Percentiles rank a stretch among this genome's conserved stretches.
phyloP scores from a whole-genome alignment of 2,329 filamentous ascomycete genomes.

The Mycocentrospora acerina region DNA sequence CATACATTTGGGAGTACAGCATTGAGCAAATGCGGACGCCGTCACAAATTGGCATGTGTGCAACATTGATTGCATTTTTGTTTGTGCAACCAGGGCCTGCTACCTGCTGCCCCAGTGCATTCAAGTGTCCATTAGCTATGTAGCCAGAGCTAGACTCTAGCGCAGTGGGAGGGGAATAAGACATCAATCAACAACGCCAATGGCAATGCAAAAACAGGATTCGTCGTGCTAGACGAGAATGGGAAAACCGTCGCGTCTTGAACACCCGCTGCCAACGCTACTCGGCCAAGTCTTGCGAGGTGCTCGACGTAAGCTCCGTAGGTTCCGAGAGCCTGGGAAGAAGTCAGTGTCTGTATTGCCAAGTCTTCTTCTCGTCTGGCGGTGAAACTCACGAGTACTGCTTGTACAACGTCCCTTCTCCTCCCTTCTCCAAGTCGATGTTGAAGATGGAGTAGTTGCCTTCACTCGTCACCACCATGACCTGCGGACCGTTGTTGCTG shows the following conservation, averaged over 20 bases:
- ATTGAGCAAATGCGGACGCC: too few relatives aligned
- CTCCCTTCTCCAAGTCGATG: conserved; percentile 90
- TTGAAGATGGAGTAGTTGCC: conserved; percentile 94
- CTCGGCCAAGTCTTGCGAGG: conserved; percentile 32
- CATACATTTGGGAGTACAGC: too few relatives aligned
- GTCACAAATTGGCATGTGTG: too few relatives aligned
- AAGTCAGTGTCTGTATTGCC: conserved; percentile 17
- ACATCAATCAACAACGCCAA: conserved; percentile 24
- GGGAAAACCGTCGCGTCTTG: conserved; percentile 1
- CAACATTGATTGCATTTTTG: too few relatives aligned
- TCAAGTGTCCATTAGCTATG: too few relatives aligned
- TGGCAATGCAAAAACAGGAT: conserved; percentile 28
- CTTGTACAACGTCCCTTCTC: conserved; percentile 87
- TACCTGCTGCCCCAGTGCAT: too few relatives aligned
- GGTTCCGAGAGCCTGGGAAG: conserved; percentile 37
- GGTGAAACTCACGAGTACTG: conserved; percentile 77
- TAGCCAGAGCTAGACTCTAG: conserved; percentile 12
- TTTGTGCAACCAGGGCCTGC: too few relatives aligned
- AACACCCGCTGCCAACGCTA: conserved; percentile 12
- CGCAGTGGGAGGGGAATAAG: conserved; percentile 31
- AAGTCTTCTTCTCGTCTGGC: too few relatives aligned
- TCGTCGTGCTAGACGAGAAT: not conserved
- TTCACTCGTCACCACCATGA: conserved; percentile 98
- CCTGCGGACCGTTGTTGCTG: conserved; percentile 89
- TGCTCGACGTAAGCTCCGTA: conserved; percentile 35